Evolutionary conservation across 441 rosid genomes (phyloP).

Genomic region (Croton laevigatus): DNA sequence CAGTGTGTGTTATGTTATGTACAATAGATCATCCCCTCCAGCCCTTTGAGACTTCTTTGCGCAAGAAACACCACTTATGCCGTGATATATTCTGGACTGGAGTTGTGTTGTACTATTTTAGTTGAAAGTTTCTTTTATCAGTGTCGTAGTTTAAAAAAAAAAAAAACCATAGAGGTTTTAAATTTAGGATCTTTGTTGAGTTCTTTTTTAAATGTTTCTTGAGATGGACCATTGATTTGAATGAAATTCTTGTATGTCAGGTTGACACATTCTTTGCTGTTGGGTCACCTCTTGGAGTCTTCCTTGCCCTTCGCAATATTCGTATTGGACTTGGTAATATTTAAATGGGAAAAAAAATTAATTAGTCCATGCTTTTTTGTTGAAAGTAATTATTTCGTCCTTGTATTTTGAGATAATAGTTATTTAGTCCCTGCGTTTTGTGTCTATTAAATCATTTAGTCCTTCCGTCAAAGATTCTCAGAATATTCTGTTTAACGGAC

Average conservation of each 20-base stretch:
- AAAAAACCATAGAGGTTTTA: background rate
- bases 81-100: background rate
- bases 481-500: too few species aligned
- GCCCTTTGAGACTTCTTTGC: background rate
- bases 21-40: background rate
- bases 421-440: background rate
- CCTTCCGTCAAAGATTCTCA: too few species aligned
- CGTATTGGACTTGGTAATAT: constrained; percentile 82
- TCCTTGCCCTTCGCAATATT: constrained; percentile 83
- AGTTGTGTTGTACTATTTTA: background rate
- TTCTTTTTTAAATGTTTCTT: constrained; percentile 2
- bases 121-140: background rate
- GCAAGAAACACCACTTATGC: background rate
- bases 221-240: constrained; percentile 12
- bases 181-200: background rate
- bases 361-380: background rate
- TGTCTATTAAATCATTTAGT: too few species aligned
- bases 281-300: constrained; percentile 98
- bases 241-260: constrained; percentile 35
- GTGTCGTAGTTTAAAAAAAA: background rate
- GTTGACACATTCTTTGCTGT: constrained; percentile 98
- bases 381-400: too few species aligned
- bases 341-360: background rate
- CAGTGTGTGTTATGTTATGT: background rate
- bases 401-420: too few species aligned